These are phyloP conservation scores for Ascomycota sp. DNA, from an alignment of 2,329 filamentous ascomycete genomes.

Conservation along the genomic window DNA sequence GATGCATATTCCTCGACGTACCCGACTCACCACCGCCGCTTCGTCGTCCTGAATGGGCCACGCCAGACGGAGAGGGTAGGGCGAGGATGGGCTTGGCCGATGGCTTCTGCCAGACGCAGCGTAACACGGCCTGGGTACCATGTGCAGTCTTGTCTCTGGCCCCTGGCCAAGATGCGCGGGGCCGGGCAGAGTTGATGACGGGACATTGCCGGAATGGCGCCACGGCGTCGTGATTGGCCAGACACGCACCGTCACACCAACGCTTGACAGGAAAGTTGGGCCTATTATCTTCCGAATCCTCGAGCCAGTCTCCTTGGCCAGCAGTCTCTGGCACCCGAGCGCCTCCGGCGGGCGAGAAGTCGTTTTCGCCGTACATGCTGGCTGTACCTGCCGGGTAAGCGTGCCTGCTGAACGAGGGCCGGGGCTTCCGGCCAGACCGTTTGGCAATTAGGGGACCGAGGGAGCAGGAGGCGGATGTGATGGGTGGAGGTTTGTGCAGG, in stretches of 20 bases:
- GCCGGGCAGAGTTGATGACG: neutral
- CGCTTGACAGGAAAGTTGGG: constrained; percentile 1
- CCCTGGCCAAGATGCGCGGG: neutral
- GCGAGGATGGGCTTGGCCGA: neutral
- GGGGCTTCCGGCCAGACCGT: too few species aligned
- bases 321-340: neutral
- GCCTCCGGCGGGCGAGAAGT: too few species aligned
- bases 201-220: constrained; percentile 1
- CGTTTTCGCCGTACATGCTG: too few species aligned
- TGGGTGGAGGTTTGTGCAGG: too few species aligned
- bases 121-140: constrained; percentile 1
- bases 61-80: too few species aligned
- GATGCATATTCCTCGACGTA: too few species aligned
- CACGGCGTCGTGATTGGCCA: constrained; percentile 1
- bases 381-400: too few species aligned
- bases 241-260: neutral
- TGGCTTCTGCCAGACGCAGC: neutral
- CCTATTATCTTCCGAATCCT: constrained; percentile 1
- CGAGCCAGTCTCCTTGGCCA: neutral
- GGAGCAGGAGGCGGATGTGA: too few species aligned
- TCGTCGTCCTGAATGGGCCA: too few species aligned
- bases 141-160: neutral
- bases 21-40: too few species aligned
- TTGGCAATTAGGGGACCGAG: too few species aligned
- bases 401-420: too few species aligned